These are phyloP conservation scores for Metarhizium sp. DNA, from an alignment of 2,329 filamentous ascomycete species.

Conservation along the genomic window DNA sequence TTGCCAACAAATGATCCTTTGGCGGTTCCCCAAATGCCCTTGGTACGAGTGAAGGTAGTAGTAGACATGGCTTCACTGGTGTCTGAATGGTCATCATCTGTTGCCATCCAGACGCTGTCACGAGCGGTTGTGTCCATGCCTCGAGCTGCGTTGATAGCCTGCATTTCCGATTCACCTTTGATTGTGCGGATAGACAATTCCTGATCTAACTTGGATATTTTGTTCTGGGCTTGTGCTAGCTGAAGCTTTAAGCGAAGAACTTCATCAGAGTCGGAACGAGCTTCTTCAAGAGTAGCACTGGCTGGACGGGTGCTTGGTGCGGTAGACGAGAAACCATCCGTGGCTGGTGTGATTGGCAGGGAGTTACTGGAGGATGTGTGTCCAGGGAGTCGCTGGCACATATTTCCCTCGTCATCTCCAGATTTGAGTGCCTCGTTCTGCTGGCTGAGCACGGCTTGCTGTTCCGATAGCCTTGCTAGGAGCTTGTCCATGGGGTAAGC, in stretches of 20 bases:
- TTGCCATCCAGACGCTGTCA: constrained; percentile 41
- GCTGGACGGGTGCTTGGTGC: constrained; percentile 42
- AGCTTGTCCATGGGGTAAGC: constrained; percentile 59
- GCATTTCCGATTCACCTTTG: constrained; percentile 34
- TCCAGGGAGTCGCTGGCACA: constrained; percentile 27
- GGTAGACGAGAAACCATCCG: constrained; percentile 40
- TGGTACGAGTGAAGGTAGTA: constrained; percentile 41
- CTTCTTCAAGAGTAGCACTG: constrained; percentile 38
- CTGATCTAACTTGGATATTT: constrained; percentile 62
- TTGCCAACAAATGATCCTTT: constrained; percentile 30
- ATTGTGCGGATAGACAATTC: constrained; percentile 56
- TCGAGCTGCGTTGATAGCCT: constrained; percentile 12
- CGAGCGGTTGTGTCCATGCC: constrained; percentile 15
- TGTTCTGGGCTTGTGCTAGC: constrained; percentile 59
- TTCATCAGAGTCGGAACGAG: constrained; percentile 40
- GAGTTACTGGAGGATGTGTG: constrained; percentile 47
- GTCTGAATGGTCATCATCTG: constrained; percentile 48
- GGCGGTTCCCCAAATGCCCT: constrained; percentile 46
- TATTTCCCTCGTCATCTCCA: constrained; percentile 23
- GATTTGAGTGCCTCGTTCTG: constrained; percentile 45
- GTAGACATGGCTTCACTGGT: constrained; percentile 44
- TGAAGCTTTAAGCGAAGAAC: constrained; percentile 60
- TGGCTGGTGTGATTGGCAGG: constrained; percentile 52
- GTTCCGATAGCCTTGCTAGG: constrained; percentile 64
- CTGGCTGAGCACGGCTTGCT: constrained; percentile 50